Evolutionary conservation across 495 filamentous ascomycete species (phyloP).

Genomic region (Aspergillus nanangensis): DNA sequence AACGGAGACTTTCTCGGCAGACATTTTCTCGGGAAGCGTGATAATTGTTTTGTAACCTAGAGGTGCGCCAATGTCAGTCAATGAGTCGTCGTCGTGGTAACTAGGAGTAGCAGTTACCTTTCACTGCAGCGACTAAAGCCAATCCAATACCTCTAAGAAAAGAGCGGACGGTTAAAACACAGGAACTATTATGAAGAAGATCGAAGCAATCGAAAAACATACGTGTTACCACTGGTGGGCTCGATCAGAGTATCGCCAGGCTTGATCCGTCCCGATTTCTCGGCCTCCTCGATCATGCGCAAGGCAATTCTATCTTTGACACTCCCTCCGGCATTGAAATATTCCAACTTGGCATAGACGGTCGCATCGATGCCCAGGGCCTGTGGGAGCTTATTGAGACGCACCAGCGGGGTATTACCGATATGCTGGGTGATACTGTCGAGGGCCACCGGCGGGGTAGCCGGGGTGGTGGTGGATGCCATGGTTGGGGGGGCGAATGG

Average conservation of each 20-base stretch:
- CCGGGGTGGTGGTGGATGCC: conserved; percentile 45
- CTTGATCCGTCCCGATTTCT: conserved; percentile 86
- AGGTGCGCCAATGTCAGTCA: not conserved
- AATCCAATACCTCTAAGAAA: conserved; percentile 76
- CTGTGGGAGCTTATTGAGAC: conserved; percentile 85
- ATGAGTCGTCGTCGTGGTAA: not conserved
- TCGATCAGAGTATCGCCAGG: conserved; percentile 97
- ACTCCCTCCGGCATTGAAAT: conserved; percentile 96
- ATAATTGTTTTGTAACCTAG: conserved; percentile 92
- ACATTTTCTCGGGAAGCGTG: conserved; percentile 99
- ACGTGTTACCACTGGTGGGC: conserved; percentile 96
- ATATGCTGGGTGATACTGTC: conserved; percentile 66
- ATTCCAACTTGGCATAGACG: conserved; percentile 92
- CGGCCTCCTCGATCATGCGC: conserved; percentile 97
- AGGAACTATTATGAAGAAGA: not conserved
- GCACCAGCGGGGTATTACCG: conserved; percentile 91
- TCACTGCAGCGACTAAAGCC: conserved; percentile 88
- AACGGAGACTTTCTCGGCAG: conserved; percentile 93
- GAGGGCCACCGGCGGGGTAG: conserved; percentile 53
- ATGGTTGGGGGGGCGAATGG: conserved; percentile 20
- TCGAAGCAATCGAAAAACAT: conserved; percentile 23
- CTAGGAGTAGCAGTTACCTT: conserved; percentile 46
- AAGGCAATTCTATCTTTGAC: conserved; percentile 97
- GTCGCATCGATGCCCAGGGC: conserved; percentile 82
- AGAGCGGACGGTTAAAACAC: conserved; percentile 14